Base-by-base conservation (phyloP, 2,329 filamentous ascomycete genomes). In the Trematosphaeria pertusa region DNA sequence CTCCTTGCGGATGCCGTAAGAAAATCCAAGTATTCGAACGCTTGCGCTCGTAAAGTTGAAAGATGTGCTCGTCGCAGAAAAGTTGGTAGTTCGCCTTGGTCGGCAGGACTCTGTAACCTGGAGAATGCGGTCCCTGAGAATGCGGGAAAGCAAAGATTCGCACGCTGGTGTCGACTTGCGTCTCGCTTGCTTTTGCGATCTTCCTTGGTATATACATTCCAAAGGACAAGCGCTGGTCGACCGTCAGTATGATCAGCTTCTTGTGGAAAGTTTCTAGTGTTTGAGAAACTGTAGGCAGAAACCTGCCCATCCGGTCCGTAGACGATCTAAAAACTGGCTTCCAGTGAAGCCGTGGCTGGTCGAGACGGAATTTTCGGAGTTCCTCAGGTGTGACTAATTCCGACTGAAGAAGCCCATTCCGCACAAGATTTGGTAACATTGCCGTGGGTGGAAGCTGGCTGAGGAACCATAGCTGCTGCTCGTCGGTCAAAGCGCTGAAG, bases 121-220 rank as follows among this genome's bases (percentile, higher is more conserved):
- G 53, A 2, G 58, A 67, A 39, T 69, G 54, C 4, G 42, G 44
- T n/a, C 68, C 70, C 43, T 74, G 68, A 3, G 73, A 68, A 33
- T 70, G 71, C 18, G 72, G 59, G 45, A 76, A 72, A 1, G 69
- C 73, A 50, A 76, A 72, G 2, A 76, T 51, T 8, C 70, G 62
- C 1, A 72, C 71, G 15, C 36, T 50, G 46, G 59, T 55, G 32
- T 71, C 65, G 5, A 76, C 70, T n/a, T 59, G 40, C 24, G 50
- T 64, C 35, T 76, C 74, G 28, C 63, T 59, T 3, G 66, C 56
- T 22, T 43, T 53, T 14, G 56, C 58, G 10, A 75, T 62, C 48
- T 70, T 70, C 42, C 59, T 48, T 6, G 74, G 72, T 12, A 75
- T 56, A 45, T 76, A 75, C 21, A 76, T 69, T 11, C 67, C 73